phyloP scores from a whole-genome alignment of 768 basidiomycete species.

The Phanerochaete carnosa region DNA sequence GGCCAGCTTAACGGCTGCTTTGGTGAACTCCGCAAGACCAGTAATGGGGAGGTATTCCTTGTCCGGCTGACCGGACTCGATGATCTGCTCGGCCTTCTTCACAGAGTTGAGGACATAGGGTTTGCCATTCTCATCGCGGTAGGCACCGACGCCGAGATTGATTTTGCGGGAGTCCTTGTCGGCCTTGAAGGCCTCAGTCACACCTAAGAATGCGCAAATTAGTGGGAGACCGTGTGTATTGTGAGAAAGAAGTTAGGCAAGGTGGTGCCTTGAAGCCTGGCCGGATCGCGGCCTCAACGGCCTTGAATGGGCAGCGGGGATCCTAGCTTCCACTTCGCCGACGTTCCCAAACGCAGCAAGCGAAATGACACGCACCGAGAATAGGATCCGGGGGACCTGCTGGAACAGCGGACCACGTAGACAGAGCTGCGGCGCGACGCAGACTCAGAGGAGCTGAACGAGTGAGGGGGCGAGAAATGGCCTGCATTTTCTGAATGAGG shows the following conservation, averaged over 20 bases:
- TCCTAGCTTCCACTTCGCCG: neutral
- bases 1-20: conserved; percentile 84
- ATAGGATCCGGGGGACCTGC: conserved; percentile 93
- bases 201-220: conserved; percentile 43
- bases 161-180: conserved; percentile 92
- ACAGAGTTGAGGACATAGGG: conserved; percentile 91
- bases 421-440: conserved; percentile 42
- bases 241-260: neutral
- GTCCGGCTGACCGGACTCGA: conserved; percentile 66
- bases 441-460: conserved; percentile 47
- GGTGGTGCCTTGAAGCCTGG: neutral
- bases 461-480: conserved; percentile 38
- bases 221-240: neutral
- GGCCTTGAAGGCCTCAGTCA: conserved; percentile 96
- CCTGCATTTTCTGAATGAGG: conserved; percentile 33
- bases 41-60: conserved; percentile 98
- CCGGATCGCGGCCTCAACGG: conserved; percentile 2
- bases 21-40: conserved; percentile 82
- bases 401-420: conserved; percentile 78
- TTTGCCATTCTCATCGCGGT: conserved; percentile 91
- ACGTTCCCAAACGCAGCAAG: neutral
- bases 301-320: neutral
- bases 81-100: conserved; percentile 81
- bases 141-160: conserved; percentile 96
- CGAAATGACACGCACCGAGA: conserved; percentile 55